phyloP scores from a whole-genome alignment of 1,284 basidiomycete species.

The Apiotrichum brassicae region DNA sequence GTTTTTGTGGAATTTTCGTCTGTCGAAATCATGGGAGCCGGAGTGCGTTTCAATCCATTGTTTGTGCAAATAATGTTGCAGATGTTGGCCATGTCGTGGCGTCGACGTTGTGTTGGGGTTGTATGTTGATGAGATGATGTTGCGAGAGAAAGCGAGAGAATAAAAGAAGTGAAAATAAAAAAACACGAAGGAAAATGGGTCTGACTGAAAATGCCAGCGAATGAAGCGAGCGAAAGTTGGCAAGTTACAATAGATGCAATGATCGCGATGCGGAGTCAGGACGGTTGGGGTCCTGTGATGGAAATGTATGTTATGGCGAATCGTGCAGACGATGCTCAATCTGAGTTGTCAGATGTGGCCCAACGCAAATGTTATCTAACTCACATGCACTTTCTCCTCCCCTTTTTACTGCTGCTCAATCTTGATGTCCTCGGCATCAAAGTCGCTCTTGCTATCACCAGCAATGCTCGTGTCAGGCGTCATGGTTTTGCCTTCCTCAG shows the following conservation, averaged over 20 bases:
- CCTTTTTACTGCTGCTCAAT: conserved; percentile 3
- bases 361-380: neutral
- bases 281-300: neutral
- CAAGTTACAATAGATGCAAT: neutral
- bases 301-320: neutral
- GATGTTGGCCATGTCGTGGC: neutral
- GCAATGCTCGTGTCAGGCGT: conserved; percentile 22
- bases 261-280: conserved; percentile 1
- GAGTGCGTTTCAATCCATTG: neutral
- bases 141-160: neutral
- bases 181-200: neutral
- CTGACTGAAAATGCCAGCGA: neutral
- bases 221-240: neutral
- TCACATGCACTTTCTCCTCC: neutral
- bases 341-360: too few species aligned
- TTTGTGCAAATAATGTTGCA: neutral
- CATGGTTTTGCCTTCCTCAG: conserved; percentile 21
- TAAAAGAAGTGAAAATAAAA: too few species aligned
- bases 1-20: neutral
- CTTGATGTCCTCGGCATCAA: conserved; percentile 8
- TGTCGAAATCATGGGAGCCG: neutral
- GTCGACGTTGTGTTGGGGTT: neutral
- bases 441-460: conserved; percentile 18
- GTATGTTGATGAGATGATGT: neutral
- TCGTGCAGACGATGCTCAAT: neutral